Evolutionary conservation across 2,329 filamentous ascomycete genomes (phyloP).

Genomic region (Aspergillus calidoustus): DNA sequence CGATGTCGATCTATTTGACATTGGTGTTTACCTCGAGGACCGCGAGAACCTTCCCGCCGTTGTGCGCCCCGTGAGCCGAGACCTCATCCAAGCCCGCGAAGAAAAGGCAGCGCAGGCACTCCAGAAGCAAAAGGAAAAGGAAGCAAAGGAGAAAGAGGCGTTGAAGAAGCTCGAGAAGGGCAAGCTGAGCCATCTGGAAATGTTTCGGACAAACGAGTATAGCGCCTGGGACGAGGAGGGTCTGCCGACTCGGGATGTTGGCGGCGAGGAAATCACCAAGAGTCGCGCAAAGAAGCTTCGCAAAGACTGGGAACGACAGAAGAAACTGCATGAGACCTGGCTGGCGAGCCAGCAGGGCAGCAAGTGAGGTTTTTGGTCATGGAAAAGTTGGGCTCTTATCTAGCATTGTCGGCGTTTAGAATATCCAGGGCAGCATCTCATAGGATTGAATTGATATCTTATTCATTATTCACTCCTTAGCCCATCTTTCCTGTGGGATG

Average conservation of each 20-base stretch:
- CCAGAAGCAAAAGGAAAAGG: conserved; percentile 55
- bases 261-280: conserved; percentile 81
- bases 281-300: conserved; percentile 77
- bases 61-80: conserved; percentile 68
- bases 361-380: conserved; percentile 9
- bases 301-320: conserved; percentile 91
- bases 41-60: conserved; percentile 69
- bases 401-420: conserved; percentile 16
- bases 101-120: conserved; percentile 57
- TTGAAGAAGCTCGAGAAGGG: conserved; percentile 59
- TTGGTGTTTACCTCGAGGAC: conserved; percentile 89
- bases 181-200: conserved; percentile 32
- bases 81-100: conserved; percentile 59
- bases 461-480: neutral
- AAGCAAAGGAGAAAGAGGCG: conserved; percentile 49
- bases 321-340: conserved; percentile 59
- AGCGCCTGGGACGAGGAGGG: conserved; percentile 83
- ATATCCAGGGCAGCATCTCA: conserved; percentile 18
- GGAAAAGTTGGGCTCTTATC: conserved; percentile 6
- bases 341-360: conserved; percentile 20
- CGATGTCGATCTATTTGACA: conserved; percentile 77
- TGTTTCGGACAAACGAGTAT: conserved; percentile 67
- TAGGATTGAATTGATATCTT: neutral
- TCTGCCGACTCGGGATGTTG: conserved; percentile 74
- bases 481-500: neutral